A percentile compares a stretch with the other conserved stretches of the same genome.
Evolutionary conservation across 495 filamentous ascomycete genomes (phyloP).

Genomic region (Penicillium odoratum): DNA sequence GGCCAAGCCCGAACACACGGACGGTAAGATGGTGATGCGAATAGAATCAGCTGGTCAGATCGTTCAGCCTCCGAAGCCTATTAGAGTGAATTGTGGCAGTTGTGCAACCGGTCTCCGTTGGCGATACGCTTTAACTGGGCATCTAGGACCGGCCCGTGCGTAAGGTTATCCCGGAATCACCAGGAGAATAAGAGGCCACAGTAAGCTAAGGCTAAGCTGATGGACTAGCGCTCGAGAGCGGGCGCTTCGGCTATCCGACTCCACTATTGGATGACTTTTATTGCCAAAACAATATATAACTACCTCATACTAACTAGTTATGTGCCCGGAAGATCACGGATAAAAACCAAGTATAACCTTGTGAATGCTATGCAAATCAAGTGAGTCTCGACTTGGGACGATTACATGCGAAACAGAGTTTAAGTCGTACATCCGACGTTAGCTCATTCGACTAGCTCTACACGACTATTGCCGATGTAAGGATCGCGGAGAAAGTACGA

Average conservation of each 20-base stretch:
- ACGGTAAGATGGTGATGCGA: constrained; percentile 1
- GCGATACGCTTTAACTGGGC: constrained; percentile 42
- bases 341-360: not conserved
- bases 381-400: too few relatives aligned
- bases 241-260: constrained; percentile 18
- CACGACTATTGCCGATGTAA: too few relatives aligned
- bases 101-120: constrained; percentile 34
- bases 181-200: not conserved
- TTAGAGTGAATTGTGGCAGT: constrained; percentile 11
- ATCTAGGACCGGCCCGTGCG: constrained; percentile 24
- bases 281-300: too few relatives aligned
- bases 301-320: too few relatives aligned
- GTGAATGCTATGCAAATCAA: not conserved
- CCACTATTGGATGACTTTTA: constrained; percentile 8
- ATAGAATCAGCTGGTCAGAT: constrained; percentile 27
- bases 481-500: too few relatives aligned
- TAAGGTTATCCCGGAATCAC: constrained; percentile 10
- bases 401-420: too few relatives aligned
- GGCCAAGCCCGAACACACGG: not conserved
- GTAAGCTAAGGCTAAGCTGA: constrained; percentile 3
- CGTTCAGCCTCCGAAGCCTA: constrained; percentile 27
- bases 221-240: constrained; percentile 10
- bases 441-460: too few relatives aligned
- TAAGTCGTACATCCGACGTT: too few relatives aligned
- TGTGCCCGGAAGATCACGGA: not conserved